Evolutionary conservation across 2,329 filamentous ascomycete species (phyloP), one percentile per base, ranked within the genome.

Genomic region (Xylaria sp.): DNA sequence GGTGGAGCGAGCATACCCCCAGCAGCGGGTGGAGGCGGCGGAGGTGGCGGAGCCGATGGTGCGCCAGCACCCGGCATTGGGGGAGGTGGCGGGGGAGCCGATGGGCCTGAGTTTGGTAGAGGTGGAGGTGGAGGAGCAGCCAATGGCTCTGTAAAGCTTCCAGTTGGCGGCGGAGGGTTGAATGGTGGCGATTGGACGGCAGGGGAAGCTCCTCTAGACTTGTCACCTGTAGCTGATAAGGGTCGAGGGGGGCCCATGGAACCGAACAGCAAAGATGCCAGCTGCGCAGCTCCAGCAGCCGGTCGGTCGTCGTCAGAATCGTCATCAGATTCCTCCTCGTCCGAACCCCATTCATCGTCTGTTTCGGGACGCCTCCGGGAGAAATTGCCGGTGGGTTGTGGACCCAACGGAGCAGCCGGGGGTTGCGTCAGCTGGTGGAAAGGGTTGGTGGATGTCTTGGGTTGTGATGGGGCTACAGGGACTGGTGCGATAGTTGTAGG

Each of bases 211-310:
- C 78, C 75, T 32, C 79, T 77, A 9, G 83, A 83, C 74, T 92
- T 92, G 72, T 92, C 90, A 63, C 92, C 93, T 79, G 93, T 89
- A 7, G 93, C 91, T 23, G 93, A 97, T 52, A 97, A 82, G 34
- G 95, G 94, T 60, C 95, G 90, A 15, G 96, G 95, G 45, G 96
- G 95, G 10, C 89, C 95, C 94, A 99, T 98, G 60, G 94, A 97
- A 67, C 96, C 95, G 78, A 99, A 99, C 23, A 99, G 86, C 68
- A 97, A 96, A 7, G 93, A 97, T 18, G 96, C 96, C 43, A 99
- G 88, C 74, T 97, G 93, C 68, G 97, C 96, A 57, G 96, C 96
- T 73, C 89, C 93, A 67, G 91, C 93, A 59, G 92, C 92, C 20
- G 93, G 90, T 10, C 90, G 88, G 62, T 94, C 91, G 64, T 94